Percentiles rank a stretch among this genome's conserved stretches.
These are phyloP conservation scores for Leccinellum rugosiceps DNA, from an alignment of 768 basidiomycete genomes.

Conservation along the genomic window DNA sequence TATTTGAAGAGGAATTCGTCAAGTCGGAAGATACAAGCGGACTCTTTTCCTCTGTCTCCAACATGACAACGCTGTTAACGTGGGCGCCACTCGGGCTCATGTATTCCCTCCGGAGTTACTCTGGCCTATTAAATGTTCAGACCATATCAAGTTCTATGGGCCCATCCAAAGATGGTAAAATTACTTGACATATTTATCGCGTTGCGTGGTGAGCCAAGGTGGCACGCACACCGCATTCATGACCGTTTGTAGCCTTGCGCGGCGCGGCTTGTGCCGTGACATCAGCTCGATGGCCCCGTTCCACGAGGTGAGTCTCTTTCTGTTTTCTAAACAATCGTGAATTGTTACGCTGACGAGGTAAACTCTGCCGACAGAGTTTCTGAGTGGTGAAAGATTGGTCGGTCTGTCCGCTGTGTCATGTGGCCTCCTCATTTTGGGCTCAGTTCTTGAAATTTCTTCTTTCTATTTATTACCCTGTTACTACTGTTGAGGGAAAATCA, in stretches of 20 bases:
- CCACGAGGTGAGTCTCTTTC: conserved; percentile 34
- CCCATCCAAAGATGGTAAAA: conserved; percentile 47
- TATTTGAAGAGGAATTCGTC: not conserved
- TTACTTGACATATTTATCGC: conserved; percentile 43
- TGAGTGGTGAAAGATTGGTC: conserved; percentile 18
- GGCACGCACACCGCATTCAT: conserved; percentile 34
- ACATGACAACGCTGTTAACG: not conserved
- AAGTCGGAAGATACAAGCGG: not conserved
- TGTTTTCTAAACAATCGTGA: conserved; percentile 4
- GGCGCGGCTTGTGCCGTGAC: conserved; percentile 32
- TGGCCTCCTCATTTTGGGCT: not conserved
- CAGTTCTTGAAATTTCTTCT: too few species aligned
- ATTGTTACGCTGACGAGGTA: not conserved
- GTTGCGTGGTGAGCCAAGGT: conserved; percentile 37
- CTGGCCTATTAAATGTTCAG: not conserved
- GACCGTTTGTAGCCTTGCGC: conserved; percentile 40
- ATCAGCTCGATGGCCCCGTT: conserved; percentile 28
- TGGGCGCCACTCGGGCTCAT: not conserved
- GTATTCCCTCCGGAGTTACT: not conserved
- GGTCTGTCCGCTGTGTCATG: not conserved
- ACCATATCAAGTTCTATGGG: conserved; percentile 22
- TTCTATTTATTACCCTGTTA: not conserved
- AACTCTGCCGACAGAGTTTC: conserved; percentile 8
- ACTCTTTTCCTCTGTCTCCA: not conserved
- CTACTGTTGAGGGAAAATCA: not conserved